Conservation (phyloP, 1,139 yeast genomes). For the Protomyces inundatus region DNA sequence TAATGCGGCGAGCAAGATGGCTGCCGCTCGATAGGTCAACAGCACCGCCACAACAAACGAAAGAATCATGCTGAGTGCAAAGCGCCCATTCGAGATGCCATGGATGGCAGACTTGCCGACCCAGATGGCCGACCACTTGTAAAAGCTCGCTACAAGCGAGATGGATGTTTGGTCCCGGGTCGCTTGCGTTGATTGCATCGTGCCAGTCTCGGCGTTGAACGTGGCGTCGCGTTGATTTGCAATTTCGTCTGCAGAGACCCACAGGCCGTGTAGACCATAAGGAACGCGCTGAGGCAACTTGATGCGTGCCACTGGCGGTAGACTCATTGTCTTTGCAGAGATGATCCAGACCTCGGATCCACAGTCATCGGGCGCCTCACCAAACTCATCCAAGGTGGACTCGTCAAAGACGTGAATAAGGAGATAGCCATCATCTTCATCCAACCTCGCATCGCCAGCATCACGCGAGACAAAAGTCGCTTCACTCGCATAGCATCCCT, state of each 20-base stretch:
- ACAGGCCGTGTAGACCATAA: conserved; percentile 24
- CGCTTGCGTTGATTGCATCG: conserved; percentile 8
- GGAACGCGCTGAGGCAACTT: conserved; percentile 24
- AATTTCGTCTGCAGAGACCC: conserved; percentile 20
- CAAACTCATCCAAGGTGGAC: conserved; percentile 1
- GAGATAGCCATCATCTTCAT: conserved; percentile 24
- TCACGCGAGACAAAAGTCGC: conserved; percentile 22
- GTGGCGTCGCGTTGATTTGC: conserved; percentile 11
- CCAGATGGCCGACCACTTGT: conserved; percentile 20
- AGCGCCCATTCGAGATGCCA: conserved; percentile 8
- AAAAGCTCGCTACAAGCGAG: conserved; percentile 6
- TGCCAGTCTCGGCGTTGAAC: conserved; percentile 1
- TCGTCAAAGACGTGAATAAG: conserved; percentile 23
- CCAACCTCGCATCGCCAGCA: background rate
- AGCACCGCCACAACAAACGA: background rate
- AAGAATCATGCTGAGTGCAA: conserved; percentile 3
- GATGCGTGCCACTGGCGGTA: conserved; percentile 15
- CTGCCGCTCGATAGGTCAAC: conserved; percentile 2
- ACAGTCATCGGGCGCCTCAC: conserved; percentile 9
- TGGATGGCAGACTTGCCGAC: conserved; percentile 7
- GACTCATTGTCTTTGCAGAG: conserved; percentile 5
- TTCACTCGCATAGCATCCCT: conserved; percentile 15
- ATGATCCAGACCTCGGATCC: conserved; percentile 25
- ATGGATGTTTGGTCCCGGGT: conserved; percentile 17
- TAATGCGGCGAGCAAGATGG: background rate